Evolutionary conservation across 2,329 filamentous ascomycete species (phyloP).

Genomic region (Aspergillus nomiae): DNA sequence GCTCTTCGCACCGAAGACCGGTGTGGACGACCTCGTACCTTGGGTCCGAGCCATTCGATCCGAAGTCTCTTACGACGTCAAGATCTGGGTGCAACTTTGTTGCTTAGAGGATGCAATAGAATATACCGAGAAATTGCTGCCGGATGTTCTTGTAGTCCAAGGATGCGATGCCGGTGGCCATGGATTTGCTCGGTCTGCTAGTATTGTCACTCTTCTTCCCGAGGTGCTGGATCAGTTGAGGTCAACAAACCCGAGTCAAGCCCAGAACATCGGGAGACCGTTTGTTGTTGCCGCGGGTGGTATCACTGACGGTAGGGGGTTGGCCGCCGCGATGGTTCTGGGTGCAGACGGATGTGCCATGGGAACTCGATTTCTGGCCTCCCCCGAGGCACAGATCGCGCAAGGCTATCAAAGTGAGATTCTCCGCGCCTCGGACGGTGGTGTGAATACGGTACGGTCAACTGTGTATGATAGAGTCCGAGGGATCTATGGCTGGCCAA

Average conservation of each 20-base stretch:
- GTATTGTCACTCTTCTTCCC: neutral
- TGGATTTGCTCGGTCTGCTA: neutral
- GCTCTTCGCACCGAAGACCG: neutral
- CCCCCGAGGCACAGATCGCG: neutral
- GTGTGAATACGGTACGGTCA: neutral
- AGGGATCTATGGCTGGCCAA: neutral
- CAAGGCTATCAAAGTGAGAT: neutral
- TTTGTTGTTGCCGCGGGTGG: neutral
- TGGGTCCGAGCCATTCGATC: neutral
- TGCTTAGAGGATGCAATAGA: neutral
- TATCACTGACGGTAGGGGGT: neutral
- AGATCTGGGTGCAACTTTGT: neutral
- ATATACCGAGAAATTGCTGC: neutral
- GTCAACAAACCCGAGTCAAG: neutral
- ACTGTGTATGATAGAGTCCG: neutral
- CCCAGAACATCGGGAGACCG: neutral
- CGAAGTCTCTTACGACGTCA: neutral
- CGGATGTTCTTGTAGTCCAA: neutral
- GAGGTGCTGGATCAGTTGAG: neutral
- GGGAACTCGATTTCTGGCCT: neutral
- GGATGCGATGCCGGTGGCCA: neutral
- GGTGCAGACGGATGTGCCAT: neutral
- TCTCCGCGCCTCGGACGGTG: neutral
- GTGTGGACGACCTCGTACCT: neutral
- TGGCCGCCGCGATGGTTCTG: neutral